phyloP scores from a whole-genome alignment of 768 basidiomycete genomes.

The Tricholomella constricta region DNA sequence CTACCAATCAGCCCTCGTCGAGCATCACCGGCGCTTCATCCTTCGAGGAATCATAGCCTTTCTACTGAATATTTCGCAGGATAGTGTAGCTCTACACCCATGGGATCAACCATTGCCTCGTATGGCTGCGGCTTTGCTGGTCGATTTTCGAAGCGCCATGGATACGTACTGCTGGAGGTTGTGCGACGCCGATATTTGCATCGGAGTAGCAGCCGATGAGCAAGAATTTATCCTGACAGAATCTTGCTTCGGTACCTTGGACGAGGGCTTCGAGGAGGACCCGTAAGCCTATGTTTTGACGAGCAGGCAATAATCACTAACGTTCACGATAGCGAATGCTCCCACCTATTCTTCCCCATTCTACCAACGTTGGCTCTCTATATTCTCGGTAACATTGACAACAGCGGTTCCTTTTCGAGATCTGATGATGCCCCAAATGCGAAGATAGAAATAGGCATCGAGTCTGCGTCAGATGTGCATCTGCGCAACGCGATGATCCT shows the following conservation, averaged over 20 bases:
- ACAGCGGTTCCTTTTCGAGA: constrained; percentile 16
- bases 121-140: constrained; percentile 16
- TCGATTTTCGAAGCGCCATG: constrained; percentile 35
- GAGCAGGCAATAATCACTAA: background rate
- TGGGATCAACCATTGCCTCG: constrained; percentile 3
- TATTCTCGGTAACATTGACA: constrained; percentile 39
- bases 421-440: constrained; percentile 23
- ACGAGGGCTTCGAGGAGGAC: constrained; percentile 47
- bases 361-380: constrained; percentile 56
- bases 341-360: constrained; percentile 57
- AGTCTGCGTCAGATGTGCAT: constrained; percentile 58
- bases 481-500: constrained; percentile 61
- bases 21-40: constrained; percentile 32
- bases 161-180: constrained; percentile 51
- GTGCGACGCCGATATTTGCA: constrained; percentile 50
- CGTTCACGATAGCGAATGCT: constrained; percentile 38
- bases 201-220: constrained; percentile 54
- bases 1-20: constrained; percentile 31
- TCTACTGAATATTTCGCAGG: constrained; percentile 24
- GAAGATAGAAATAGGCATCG: constrained; percentile 50
- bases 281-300: constrained; percentile 24
- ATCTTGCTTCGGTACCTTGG: constrained; percentile 53
- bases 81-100: constrained; percentile 1
- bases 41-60: constrained; percentile 35
- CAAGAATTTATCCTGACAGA: constrained; percentile 61